Base-by-base conservation (phyloP, 306 rosid species). In the Glycine soja region DNA sequence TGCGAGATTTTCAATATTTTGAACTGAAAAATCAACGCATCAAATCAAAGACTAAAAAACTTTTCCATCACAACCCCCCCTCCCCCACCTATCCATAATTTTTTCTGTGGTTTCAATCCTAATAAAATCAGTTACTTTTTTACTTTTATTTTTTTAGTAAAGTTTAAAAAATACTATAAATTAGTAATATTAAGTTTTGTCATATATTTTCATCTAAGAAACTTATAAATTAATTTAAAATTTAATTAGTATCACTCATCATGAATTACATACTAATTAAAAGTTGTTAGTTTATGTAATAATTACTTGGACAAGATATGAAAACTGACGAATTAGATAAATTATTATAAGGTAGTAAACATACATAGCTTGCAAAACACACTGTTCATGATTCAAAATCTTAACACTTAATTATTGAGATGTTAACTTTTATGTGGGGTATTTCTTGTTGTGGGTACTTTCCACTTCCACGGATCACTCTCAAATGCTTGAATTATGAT, bases 401-500 rank as follows among this genome's bases (percentile, higher is more conserved):
- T 63, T 7, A 11, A 18, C 34, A 8, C 34, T 42, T 15, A 4
- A n/a, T 56, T 57, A 18, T 57, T 16, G 34, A 57, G 63, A 57
- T 10, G 63, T 57, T 43, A 75, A 30, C 61, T 24, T 3, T 71
- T 19, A 51, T 19, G 46, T 80, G 48, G 69, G 40, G 71, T 0
- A 19, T 59, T 16, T 45, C 19, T 71, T 59, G 3, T 48, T 80
- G 5, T 71, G 53, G 45, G 45, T 19, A 81, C 75, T 66, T 74
- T 82, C 14, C 45, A 52, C 43, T 30, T 61, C 67, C 19, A 64
- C 18, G 13, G 11, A 8, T 36, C 48, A 11, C 70, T 24, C 70
- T 43, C 43, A 38, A 57, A 40, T 53, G 7, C 72, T 63, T 14
- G 59, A 52, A 56, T 19, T 16, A 40, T 24, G 83, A 79, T 79